phyloP scores from a whole-genome alignment of 2,329 filamentous ascomycete species.

The Hypoxylon sp. region DNA sequence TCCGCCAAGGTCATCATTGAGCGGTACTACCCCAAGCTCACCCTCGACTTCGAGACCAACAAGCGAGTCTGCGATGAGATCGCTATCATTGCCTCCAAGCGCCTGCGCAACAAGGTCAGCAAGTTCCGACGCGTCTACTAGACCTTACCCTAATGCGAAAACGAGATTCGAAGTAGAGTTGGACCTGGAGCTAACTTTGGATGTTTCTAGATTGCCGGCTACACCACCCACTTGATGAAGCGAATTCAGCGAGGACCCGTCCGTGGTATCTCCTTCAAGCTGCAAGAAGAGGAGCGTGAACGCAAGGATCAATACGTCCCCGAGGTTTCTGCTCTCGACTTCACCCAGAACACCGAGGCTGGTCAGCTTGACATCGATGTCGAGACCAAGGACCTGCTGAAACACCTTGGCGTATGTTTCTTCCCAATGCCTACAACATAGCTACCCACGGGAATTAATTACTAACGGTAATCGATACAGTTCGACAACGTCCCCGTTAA shows the following conservation, averaged over 20 bases:
- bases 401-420: conserved; percentile 94
- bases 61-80: conserved; percentile 99
- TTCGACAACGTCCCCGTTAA: conserved; percentile 99
- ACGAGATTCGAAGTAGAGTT: conserved; percentile 13
- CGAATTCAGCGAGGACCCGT: conserved; percentile 99
- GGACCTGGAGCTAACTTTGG: conserved; percentile 26
- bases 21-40: conserved; percentile 97
- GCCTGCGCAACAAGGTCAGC: conserved; percentile 97
- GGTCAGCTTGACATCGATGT: conserved; percentile 94
- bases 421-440: background rate
- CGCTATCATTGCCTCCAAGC: conserved; percentile 98
- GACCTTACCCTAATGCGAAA: background rate
- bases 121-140: conserved; percentile 16
- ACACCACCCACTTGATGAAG: conserved; percentile 99
- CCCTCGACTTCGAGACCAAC: conserved; percentile 99
- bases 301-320: conserved; percentile 99
- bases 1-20: conserved; percentile 99
- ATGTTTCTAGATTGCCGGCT: conserved; percentile 84
- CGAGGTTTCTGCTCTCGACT: conserved; percentile 98
- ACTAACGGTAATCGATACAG: conserved; percentile 64
- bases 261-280: conserved; percentile 99
- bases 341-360: conserved; percentile 92
- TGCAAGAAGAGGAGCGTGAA: conserved; percentile 99
- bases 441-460: background rate
- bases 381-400: conserved; percentile 99